Base-by-base conservation (phyloP, 176 grass and related monocot genomes). In the Rhynchospora tenuis region DNA sequence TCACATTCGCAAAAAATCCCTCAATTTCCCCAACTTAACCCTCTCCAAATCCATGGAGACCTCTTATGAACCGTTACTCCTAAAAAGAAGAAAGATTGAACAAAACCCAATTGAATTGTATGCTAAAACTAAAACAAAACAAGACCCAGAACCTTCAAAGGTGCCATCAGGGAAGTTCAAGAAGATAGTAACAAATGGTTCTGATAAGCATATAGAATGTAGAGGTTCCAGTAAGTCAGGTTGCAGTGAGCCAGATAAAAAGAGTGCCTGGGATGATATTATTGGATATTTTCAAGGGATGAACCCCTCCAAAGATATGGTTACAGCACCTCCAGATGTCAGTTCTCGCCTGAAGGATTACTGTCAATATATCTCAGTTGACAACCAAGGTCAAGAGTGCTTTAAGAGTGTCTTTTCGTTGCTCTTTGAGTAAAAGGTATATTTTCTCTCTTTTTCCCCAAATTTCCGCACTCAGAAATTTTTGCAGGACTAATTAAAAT, bases 1-100 rank as follows among this genome's bases (percentile, higher is more conserved):
- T 82, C 95, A 98, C 88, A 95, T 98, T 85, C 89, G 92, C 50
- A 95, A 89, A 78, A 98, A 95, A 79, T 98, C 91, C 11, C 90
- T 84, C 81, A 90, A 84, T 74, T 93, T 95, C 15, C 95, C 92
- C 26, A 85, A 68, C 74, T 82, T 88, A 43, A 77, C 79, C 82
- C 15, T 89, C 29, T 98, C 95, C 0, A 90, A 87, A 59, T 88
- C 88, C 48, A 98, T 93, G 90, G 89, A 90, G 86, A 82, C 83
- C 81, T 90, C 95, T 51, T 90, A 91, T 57, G 82, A 93, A 82
- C 92, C 92, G 63, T 64, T 82, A 63, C 69, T 94, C 83, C 87
- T 90, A 33, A 98, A 88, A 83, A 91, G 85, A 69, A 86, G 86
- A 85, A 87, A 91, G 48, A 87, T 83, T 79, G 87, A 85, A 76